A percentile compares a stretch with the other conserved stretches of the same genome.
These are phyloP conservation scores for Xylaria intraflava DNA, from an alignment of 495 filamentous ascomycete species.

Conservation along the genomic window DNA sequence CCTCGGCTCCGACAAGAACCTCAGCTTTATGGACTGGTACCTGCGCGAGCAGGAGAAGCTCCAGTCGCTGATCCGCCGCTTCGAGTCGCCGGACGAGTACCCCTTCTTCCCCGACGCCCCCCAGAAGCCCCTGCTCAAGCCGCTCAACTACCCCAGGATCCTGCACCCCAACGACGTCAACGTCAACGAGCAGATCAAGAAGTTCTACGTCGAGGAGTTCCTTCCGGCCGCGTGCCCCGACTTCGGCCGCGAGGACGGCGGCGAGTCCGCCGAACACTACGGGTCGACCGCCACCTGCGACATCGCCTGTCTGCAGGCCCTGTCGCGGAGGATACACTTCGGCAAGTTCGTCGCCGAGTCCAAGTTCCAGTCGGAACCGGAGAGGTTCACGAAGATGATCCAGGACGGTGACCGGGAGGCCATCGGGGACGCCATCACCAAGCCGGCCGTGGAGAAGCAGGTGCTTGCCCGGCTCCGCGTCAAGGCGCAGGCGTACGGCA, in stretches of 20 bases:
- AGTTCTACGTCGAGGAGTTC: conserved; percentile 73
- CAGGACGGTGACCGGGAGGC: conserved; percentile 67
- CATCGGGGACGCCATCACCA: conserved; percentile 85
- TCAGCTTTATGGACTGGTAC: conserved; percentile 91
- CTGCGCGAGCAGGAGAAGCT: conserved; percentile 82
- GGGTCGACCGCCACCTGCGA: conserved; percentile 88
- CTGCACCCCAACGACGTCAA: conserved; percentile 90
- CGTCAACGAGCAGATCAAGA: conserved; percentile 81
- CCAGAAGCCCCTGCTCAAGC: conserved; percentile 72
- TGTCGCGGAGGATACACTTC: conserved; percentile 91
- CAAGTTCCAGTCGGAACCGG: conserved; percentile 85
- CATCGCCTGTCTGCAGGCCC: conserved; percentile 81
- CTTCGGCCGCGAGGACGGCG: conserved; percentile 66
- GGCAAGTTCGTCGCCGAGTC: conserved; percentile 98
- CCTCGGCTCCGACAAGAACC: conserved; percentile 40
- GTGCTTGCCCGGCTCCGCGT: conserved; percentile 79
- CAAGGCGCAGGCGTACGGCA: conserved; percentile 95
- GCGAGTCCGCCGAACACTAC: conserved; percentile 89
- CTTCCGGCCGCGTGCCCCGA: conserved; percentile 74
- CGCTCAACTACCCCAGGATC: conserved; percentile 84
- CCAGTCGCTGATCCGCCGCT: conserved; percentile 92
- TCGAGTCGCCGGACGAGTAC: conserved; percentile 93
- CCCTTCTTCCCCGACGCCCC: conserved; percentile 88
- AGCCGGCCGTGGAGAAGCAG: conserved; percentile 81
- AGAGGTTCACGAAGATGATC: conserved; percentile 74